Evolutionary conservation across 148 eudicot species (phyloP).

Genomic region (Silene latifolia): DNA sequence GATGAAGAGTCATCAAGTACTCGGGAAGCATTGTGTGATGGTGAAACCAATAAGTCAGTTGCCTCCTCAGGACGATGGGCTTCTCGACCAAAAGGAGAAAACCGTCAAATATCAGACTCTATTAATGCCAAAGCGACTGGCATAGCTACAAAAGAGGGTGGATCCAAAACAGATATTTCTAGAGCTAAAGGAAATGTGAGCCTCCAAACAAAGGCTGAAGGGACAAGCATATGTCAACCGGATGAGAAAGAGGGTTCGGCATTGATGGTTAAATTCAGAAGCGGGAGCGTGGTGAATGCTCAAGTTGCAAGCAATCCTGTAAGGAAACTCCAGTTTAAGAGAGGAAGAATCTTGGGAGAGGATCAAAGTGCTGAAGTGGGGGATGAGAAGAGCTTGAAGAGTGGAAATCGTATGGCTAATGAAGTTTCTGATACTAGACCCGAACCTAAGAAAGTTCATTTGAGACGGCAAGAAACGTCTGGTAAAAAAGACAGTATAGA

Average conservation of each 20-base stretch:
- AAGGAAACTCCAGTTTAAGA: slow-evolving; percentile 40
- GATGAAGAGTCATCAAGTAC: slow-evolving; percentile 15
- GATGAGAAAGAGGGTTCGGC: slow-evolving; percentile 34
- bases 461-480: slow-evolving; percentile 49
- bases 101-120: slow-evolving; percentile 11
- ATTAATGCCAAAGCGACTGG: slow-evolving; percentile 20
- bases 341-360: slow-evolving; percentile 31
- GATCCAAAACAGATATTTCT: slow-evolving; percentile 23
- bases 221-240: slow-evolving; percentile 16
- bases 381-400: slow-evolving; percentile 36
- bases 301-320: slow-evolving; percentile 34
- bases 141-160: slow-evolving; percentile 18
- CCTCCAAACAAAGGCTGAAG: slow-evolving; percentile 23
- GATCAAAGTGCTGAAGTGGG: slow-evolving; percentile 25
- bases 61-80: neutral
- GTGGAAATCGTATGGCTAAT: slow-evolving; percentile 17
- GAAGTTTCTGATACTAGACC: slow-evolving; percentile 22
- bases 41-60: slow-evolving; percentile 9
- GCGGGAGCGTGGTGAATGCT: slow-evolving; percentile 44
- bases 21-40: slow-evolving; percentile 15
- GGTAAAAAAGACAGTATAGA: slow-evolving; percentile 36
- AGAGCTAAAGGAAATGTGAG: slow-evolving; percentile 26
- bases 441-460: slow-evolving; percentile 33
- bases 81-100: slow-evolving; percentile 14
- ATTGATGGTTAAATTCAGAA: slow-evolving; percentile 47